Base-by-base conservation (phyloP, 164 flowering plant species). In the Tetrastigma voinierianum region DNA sequence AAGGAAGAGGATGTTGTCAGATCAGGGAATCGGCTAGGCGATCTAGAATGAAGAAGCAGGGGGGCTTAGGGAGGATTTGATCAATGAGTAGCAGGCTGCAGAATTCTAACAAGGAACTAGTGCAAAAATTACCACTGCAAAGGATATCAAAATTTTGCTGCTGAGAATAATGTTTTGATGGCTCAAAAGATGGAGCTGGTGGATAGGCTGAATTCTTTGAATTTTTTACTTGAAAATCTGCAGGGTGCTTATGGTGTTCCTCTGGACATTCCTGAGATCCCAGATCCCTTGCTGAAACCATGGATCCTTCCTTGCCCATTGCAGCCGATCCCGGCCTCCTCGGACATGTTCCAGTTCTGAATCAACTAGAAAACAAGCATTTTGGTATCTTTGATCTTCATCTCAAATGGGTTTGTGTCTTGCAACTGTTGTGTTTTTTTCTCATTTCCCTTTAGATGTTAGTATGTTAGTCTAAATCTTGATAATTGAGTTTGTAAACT, bases 201-300 rank as follows among this genome's bases (percentile, higher is more conserved):
- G 12, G 58, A 55, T 55, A 21, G 23, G 21, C 21, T 55, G 32
- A 18, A 11, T 55, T 55, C 58, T 18, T 10, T 55, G 58, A 55
- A 55, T 23, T 55, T 23, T 18, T 9, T 55, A 23, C 58, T 55
- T 19, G 23, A 18, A 10, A 55, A n/a, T 18, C 8, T 19, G 58
- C 13, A 55, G 17, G 58, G 18, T n/a, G 58, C 18, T 18, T 10
- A 12, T 3, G 58, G 58, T 18, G 21, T 55, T 4, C 20, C 58
- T 10, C 17, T 55, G 13, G 58, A 55, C 21, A 55, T 55, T 16
- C 58, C 58, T 55, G 58, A 55, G 58, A 55, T 55, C 11, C 58
- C 58, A 18, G 58, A 55, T 55, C n/a, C 13, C 9, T n/a, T 55
- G 21, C 17, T 47, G 55, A 17, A 64, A 6, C 23, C 18, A 17